phyloP scores from a whole-genome alignment of 768 basidiomycete species.

The Ephemerocybe angulata region DNA sequence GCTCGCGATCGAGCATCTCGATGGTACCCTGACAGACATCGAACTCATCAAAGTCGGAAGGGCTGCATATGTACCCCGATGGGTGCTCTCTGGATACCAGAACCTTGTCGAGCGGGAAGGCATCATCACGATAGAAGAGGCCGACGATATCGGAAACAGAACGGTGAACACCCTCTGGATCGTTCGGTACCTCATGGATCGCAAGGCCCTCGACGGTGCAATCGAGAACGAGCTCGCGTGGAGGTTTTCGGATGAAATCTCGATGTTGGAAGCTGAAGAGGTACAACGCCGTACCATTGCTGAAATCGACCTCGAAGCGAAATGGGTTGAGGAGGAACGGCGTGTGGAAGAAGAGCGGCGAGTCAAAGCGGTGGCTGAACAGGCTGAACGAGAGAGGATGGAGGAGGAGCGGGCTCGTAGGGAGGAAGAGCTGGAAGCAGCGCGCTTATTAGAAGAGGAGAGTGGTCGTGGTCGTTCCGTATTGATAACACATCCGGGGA shows the following conservation, averaged over 20 bases:
- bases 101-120: neutral
- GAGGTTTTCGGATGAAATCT: neutral
- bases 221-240: neutral
- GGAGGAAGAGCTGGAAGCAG: constrained; percentile 38
- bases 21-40: neutral
- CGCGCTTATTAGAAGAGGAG: constrained; percentile 8
- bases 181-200: neutral
- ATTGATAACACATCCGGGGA: no score
- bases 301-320: neutral
- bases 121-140: constrained; percentile 10
- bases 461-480: no score
- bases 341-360: neutral
- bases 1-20: constrained; percentile 5
- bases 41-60: constrained; percentile 48
- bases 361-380: neutral
- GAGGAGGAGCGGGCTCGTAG: constrained; percentile 24
- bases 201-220: neutral
- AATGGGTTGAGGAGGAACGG: neutral
- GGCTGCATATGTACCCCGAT: constrained; percentile 40
- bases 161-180: neutral
- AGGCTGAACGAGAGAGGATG: constrained; percentile 33
- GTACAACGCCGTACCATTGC: neutral
- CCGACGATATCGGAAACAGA: constrained; percentile 12
- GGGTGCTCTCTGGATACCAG: neutral
- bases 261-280: neutral